Evolutionary conservation across 169 alveolate species (phyloP).

Genomic region (Amoebophrya sp.): DNA sequence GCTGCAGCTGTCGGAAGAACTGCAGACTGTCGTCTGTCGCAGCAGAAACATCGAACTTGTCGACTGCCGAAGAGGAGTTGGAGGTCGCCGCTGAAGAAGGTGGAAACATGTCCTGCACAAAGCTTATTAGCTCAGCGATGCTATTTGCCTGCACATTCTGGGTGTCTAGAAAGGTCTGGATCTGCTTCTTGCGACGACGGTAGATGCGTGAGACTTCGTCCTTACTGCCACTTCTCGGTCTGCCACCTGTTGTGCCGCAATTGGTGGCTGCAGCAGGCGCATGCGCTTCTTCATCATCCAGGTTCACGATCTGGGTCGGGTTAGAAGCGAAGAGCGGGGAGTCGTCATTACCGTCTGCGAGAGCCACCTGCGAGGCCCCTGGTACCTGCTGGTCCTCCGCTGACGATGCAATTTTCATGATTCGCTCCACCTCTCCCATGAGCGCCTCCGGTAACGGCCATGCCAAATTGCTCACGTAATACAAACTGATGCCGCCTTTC

Average conservation of each 20-base stretch:
- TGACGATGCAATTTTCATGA: background rate
- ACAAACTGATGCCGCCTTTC: background rate
- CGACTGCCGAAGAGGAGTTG: background rate
- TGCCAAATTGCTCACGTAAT: background rate
- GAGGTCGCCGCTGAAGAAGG: background rate
- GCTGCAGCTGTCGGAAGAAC: conserved; percentile 2
- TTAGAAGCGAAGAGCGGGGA: background rate
- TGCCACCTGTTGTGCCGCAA: no score
- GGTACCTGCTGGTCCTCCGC: background rate
- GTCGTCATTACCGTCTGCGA: background rate
- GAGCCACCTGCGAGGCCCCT: background rate
- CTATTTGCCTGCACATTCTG: background rate
- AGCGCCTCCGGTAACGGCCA: background rate
- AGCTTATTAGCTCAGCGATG: background rate
- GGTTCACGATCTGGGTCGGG: background rate
- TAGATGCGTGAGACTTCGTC: background rate
- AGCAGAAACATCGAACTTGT: background rate
- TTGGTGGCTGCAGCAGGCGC: no score
- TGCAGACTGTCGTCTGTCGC: no score
- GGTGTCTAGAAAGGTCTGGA: conserved; percentile 4
- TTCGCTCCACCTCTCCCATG: background rate
- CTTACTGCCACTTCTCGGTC: background rate
- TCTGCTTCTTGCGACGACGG: background rate
- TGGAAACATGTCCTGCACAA: background rate
- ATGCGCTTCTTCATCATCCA: background rate